Evolutionary conservation across 441 rosid species (phyloP), one percentile per base, ranked within the genome.

Genomic region (Flueggea neowawraea): DNA sequence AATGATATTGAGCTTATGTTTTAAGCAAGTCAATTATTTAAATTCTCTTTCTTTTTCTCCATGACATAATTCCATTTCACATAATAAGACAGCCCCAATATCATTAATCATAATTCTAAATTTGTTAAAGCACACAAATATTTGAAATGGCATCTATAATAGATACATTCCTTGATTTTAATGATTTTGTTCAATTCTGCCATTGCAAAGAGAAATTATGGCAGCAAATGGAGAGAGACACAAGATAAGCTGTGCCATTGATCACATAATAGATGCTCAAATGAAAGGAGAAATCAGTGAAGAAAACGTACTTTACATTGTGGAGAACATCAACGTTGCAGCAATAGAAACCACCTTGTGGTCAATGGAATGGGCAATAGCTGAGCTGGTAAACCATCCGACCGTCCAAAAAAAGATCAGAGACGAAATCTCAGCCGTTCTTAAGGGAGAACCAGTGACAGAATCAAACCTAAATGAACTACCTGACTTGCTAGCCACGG

Each of bases 341-440:
- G 90, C 90, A 0, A 84, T 84, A 28, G 90, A 82, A 56, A 84
- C 85, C 14, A 84, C 87, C 1, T 59, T 84, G 10, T 84, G 87
- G 90, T 84, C 90, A 6, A 84, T 82, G 76, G 87, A 84, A 45
- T 84, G 90, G 90, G 85, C 80, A 10, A 80, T 84, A 52, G 87
- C 87, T 0, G 90, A 82, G 67, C 58, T 84, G 28, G 90, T 78
- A 28, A 78, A 85, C 61, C 76, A 82, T 68, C 87, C 87, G 5
- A 11, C 44, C 0, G 74, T 80, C 49, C 85, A 82, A 56, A 43
- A 33, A 32, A 84, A 75, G 60, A 71, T 84, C 60, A 77, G 87
- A 12, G 69, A 68, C 4, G 87, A 84, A 65, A 78, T 85, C 58
- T 41, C 64, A 2, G 32, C 55, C 3, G 74, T 76, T 57, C 77